These are phyloP conservation scores for Corchorus olitorius DNA, from an alignment of 345 rosid genomes.

Conservation along the genomic window DNA sequence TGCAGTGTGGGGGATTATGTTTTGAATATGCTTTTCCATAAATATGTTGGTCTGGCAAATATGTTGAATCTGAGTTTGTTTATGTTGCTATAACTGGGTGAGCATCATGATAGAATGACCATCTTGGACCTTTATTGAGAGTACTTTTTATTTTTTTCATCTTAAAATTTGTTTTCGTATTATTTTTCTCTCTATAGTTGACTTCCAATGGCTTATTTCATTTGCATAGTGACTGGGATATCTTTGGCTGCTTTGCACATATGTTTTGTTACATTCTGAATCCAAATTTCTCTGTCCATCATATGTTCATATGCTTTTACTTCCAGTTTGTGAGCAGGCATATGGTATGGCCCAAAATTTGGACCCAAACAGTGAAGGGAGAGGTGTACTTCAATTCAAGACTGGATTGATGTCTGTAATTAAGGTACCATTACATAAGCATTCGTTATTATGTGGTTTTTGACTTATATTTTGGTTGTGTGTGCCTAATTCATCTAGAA, in stretches of 20 bases:
- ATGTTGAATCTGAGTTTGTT: background rate
- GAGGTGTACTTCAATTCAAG: slow-evolving; percentile 99
- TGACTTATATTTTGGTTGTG: background rate
- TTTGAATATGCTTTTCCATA: background rate
- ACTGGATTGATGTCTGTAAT: slow-evolving; percentile 96
- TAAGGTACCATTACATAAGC: slow-evolving; percentile 50
- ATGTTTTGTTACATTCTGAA: slow-evolving; percentile 6
- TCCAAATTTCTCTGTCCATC: background rate
- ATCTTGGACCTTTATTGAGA: background rate
- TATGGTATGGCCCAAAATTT: slow-evolving; percentile 90
- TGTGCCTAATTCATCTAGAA: background rate
- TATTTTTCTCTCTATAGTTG: background rate
- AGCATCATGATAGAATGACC: slow-evolving; percentile 1
- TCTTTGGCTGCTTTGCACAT: slow-evolving; percentile 3
- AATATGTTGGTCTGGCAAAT: background rate
- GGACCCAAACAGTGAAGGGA: slow-evolving; percentile 93
- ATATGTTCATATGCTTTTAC: background rate
- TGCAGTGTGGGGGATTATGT: background rate
- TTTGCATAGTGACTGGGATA: background rate
- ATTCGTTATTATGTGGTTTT: background rate
- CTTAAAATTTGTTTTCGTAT: background rate
- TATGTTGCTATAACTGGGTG: background rate
- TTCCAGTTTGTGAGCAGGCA: slow-evolving; percentile 96
- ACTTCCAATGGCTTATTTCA: slow-evolving; percentile 2
- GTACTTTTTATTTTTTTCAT: background rate